These are phyloP conservation scores for Aureobasidium sp. DNA, from an alignment of 2,329 filamentous ascomycete species.

Conservation along the genomic window DNA sequence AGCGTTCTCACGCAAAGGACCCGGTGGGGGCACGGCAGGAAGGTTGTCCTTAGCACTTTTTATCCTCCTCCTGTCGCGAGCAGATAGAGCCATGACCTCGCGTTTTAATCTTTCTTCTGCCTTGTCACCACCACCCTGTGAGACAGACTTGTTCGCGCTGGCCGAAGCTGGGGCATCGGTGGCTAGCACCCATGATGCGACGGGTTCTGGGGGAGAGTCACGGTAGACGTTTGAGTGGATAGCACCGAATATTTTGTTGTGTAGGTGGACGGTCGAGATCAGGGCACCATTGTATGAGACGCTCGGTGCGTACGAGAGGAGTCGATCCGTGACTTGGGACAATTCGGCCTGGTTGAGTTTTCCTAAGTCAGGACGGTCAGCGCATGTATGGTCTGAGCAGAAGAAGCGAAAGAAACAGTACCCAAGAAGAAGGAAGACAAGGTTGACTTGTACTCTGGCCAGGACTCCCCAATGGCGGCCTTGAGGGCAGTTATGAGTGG, in stretches of 20 bases:
- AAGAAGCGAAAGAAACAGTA: constrained; percentile 22
- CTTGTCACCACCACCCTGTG: constrained; percentile 44
- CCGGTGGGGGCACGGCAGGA: background rate
- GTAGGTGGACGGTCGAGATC: constrained; percentile 38
- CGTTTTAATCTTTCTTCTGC: constrained; percentile 55
- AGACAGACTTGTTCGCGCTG: constrained; percentile 17
- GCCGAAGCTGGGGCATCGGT: constrained; percentile 72
- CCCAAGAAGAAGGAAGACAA: constrained; percentile 50
- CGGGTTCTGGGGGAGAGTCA: constrained; percentile 50
- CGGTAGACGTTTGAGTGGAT: constrained; percentile 51
- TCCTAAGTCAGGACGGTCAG: constrained; percentile 28
- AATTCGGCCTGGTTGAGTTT: constrained; percentile 55
- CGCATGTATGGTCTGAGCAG: background rate
- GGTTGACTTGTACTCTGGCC: constrained; percentile 52
- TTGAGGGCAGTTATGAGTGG: constrained; percentile 55
- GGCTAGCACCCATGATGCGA: constrained; percentile 56
- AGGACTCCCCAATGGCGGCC: constrained; percentile 49
- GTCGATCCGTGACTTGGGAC: constrained; percentile 45
- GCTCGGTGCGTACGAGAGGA: constrained; percentile 44
- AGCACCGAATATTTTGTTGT: constrained; percentile 53
- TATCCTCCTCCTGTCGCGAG: constrained; percentile 49
- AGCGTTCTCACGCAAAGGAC: constrained; percentile 1
- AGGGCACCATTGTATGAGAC: constrained; percentile 29
- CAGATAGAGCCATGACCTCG: constrained; percentile 55
- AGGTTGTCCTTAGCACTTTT: constrained; percentile 23